Percentiles rank a stretch among this genome's conserved stretches.
Conservation (phyloP, 1,284 basidiomycete genomes). For the Trichosporon faecale region DNA sequence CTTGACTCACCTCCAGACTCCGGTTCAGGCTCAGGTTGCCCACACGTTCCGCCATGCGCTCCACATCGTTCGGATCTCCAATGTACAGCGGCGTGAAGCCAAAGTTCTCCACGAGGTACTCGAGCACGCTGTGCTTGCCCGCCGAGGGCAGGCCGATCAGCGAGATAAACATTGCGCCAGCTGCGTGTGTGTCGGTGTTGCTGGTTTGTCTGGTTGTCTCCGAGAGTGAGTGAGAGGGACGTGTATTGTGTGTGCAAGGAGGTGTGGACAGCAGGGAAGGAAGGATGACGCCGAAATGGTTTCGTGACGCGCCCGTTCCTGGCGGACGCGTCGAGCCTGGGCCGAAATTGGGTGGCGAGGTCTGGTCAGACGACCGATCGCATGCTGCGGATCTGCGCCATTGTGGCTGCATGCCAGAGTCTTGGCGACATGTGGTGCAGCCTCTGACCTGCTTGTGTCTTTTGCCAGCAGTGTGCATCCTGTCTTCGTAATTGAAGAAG, state of each 20-base stretch:
- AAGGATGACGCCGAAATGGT: too few species aligned
- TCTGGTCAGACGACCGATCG: neutral
- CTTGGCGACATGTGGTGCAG: too few species aligned
- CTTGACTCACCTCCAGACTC: slow-evolving; percentile 1
- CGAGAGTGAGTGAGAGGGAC: neutral
- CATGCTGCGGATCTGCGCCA: too few species aligned
- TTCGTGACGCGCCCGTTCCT: neutral
- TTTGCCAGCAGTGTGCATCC: too few species aligned
- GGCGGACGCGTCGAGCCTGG: neutral
- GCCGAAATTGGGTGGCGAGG: neutral
- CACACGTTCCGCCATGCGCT: neutral
- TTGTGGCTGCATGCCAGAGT: too few species aligned
- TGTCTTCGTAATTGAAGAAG: too few species aligned
- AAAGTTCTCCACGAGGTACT: slow-evolving; percentile 63
- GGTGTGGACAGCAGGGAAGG: neutral
- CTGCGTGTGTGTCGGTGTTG: neutral
- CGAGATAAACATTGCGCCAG: slow-evolving; percentile 67
- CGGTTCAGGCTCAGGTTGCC: neutral
- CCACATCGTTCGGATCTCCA: slow-evolving; percentile 18
- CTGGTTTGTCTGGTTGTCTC: neutral
- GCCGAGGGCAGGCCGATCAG: slow-evolving; percentile 78
- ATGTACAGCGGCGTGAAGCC: slow-evolving; percentile 54
- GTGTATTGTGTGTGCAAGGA: neutral
- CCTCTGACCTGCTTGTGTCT: too few species aligned
- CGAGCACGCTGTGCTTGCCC: slow-evolving; percentile 73